Evolutionary conservation across 2,329 filamentous ascomycete genomes (phyloP), one percentile per base, ranked within the genome.

Genomic region (Cordyceps javanica): DNA sequence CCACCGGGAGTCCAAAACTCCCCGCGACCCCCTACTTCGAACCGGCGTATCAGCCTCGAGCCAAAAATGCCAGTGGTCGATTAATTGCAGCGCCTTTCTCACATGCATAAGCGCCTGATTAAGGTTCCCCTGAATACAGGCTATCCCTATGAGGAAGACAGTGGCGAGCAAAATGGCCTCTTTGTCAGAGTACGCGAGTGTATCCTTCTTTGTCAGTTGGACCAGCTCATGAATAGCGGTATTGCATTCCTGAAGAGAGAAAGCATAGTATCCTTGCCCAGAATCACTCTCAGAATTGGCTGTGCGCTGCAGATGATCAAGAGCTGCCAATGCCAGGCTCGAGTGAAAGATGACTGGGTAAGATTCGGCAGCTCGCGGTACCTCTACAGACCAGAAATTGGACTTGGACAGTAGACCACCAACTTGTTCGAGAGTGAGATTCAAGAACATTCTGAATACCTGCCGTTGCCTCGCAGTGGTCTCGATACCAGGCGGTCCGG

Each of bases 21-120:
- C 51, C n/a, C n/a, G n/a, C 9, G 55, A 30, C 23, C 30, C 30
- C 6, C 30, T 6, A 32, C 30, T 32, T n/a, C n/a, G n/a, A n/a
- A n/a, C n/a, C n/a, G n/a, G n/a, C 30, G 30, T 32, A 11, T 32
- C 30, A 19, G 48, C 44, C 26, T 59, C 42, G 16, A 58, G 55
- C 58, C 58, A 61, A 55, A 60, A 60, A 8, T 49, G 38, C 60
- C 60, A 60, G 36, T 61, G 30, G 53, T 57, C 45, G 32, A 62
- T 60, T 8, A 62, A 49, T 32, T 57, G 16, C 21, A 60, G 32
- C 21, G 55, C 39, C n/a, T 55, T 59, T 19, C 53, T 53, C 30
- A 59, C 34, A 25, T 61, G 61, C 36, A 60, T 45, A 25, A 55
- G 32, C 19, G 60, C 60, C 26, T 59, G 56, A n/a, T 39, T 28